These are phyloP conservation scores for Ceriops zippeliana DNA, from an alignment of 345 rosid genomes.

Conservation along the genomic window DNA sequence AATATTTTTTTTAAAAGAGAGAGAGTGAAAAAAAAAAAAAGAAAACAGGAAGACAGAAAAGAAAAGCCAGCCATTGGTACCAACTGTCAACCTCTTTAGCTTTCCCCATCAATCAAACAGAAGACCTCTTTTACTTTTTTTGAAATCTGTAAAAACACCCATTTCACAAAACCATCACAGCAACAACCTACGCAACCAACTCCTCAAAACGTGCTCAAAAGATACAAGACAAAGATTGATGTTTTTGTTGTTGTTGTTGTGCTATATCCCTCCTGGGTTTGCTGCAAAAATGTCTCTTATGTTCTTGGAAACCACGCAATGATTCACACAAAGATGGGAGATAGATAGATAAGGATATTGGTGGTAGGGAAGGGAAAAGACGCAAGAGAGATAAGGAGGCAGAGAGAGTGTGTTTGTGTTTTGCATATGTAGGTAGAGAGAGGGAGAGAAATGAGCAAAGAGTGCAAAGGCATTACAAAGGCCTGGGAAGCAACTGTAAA, in stretches of 20 bases:
- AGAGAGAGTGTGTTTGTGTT: background rate
- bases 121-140: background rate
- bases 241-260: constrained; percentile 5
- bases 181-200: background rate
- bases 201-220: constrained; percentile 4
- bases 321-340: background rate
- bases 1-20: background rate
- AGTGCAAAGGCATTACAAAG: constrained; percentile 33
- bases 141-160: constrained; percentile 10
- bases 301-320: constrained; percentile 11
- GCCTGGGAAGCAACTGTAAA: constrained; percentile 35
- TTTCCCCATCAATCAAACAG: constrained; percentile 17
- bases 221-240: background rate
- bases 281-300: constrained; percentile 10
- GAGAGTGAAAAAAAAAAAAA: background rate
- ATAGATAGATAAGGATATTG: background rate
- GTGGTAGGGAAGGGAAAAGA: background rate
- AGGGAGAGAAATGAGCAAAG: constrained; percentile 37
- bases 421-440: background rate
- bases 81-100: constrained; percentile 11
- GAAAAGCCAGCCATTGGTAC: constrained; percentile 17
- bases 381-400: constrained; percentile 11
- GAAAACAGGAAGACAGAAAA: background rate
- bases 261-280: constrained; percentile 8
- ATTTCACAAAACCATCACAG: background rate